Evolutionary conservation across 495 filamentous ascomycete genomes (phyloP).

Genomic region (Hypoxylon trugodes): DNA sequence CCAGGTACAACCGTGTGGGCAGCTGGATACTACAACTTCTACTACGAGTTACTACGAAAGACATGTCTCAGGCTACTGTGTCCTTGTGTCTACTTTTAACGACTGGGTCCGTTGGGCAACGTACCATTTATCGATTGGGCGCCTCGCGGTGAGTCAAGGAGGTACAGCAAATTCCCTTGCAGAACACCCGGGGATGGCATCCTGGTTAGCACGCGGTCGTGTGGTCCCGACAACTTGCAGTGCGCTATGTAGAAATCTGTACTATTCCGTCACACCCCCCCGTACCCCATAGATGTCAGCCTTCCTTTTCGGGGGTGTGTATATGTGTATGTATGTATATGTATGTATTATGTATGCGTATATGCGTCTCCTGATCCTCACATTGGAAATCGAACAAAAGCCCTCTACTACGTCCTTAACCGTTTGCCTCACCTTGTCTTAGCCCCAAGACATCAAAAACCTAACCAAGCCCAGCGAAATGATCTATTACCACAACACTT

Average conservation of each 20-base stretch:
- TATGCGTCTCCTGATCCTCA: conserved; percentile 35
- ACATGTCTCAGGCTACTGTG: conserved; percentile 29
- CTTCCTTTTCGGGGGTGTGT: conserved; percentile 22
- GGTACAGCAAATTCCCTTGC: conserved; percentile 39
- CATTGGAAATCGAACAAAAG: conserved; percentile 27
- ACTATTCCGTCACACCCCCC: too few relatives aligned
- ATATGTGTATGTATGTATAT: neutral
- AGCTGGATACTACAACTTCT: conserved; percentile 21
- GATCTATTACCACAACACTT: conserved; percentile 32
- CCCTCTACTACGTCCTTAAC: conserved; percentile 8
- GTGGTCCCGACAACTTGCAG: neutral
- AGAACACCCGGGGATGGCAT: conserved; percentile 35
- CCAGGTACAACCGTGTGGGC: conserved; percentile 36
- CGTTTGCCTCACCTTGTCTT: conserved; percentile 44
- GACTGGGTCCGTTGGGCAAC: conserved; percentile 38
- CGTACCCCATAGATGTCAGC: too few relatives aligned
- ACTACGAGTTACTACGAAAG: conserved; percentile 7
- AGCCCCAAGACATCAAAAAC: conserved; percentile 36
- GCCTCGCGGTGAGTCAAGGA: conserved; percentile 42
- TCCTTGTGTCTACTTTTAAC: conserved; percentile 10
- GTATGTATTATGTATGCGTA: too few relatives aligned
- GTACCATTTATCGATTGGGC: conserved; percentile 37
- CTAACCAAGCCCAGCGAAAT: conserved; percentile 35
- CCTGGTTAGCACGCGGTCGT: conserved; percentile 37
- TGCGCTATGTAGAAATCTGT: too few relatives aligned